These are phyloP conservation scores for Aspergillus brunneoviolaceus DNA, from an alignment of 2,329 filamentous ascomycete genomes.

Conservation along the genomic window DNA sequence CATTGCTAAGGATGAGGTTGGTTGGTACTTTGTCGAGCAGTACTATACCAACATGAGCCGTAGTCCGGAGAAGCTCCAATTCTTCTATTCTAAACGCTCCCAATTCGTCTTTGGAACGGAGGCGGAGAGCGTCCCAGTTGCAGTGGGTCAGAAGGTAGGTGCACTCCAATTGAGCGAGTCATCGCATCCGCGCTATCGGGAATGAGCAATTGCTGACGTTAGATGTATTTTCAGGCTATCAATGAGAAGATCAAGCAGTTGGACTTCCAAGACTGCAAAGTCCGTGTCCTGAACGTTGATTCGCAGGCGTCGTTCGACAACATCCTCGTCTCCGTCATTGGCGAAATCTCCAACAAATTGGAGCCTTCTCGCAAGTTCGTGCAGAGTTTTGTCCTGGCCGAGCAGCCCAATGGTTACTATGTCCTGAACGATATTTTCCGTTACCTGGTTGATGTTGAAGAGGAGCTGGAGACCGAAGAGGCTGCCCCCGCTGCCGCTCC, in stretches of 20 bases:
- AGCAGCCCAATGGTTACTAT: conserved; percentile 96
- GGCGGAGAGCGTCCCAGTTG: conserved; percentile 82
- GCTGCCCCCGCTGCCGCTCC: conserved; percentile 27
- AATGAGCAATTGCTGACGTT: conserved; percentile 8
- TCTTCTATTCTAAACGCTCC: conserved; percentile 95
- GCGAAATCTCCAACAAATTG: conserved; percentile 93
- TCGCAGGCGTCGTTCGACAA: conserved; percentile 88
- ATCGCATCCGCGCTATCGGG: neutral
- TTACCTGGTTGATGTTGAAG: conserved; percentile 80
- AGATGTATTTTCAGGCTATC: conserved; percentile 64
- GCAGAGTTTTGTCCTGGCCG: conserved; percentile 94
- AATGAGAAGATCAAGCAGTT: conserved; percentile 91
- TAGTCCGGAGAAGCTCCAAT: conserved; percentile 85
- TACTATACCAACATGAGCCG: conserved; percentile 98
- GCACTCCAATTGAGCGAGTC: neutral
- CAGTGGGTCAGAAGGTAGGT: conserved; percentile 81
- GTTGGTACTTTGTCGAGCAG: conserved; percentile 99
- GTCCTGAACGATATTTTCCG: conserved; percentile 98
- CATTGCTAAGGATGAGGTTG: conserved; percentile 85
- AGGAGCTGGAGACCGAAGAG: conserved; percentile 53
- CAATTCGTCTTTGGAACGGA: conserved; percentile 92
- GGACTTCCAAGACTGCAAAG: conserved; percentile 96
- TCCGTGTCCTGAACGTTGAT: conserved; percentile 96
- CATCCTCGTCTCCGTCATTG: conserved; percentile 97
- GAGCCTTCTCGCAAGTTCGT: conserved; percentile 92